Evolutionary conservation across 768 basidiomycete genomes (phyloP).

Genomic region (Termitomyces sp.): DNA sequence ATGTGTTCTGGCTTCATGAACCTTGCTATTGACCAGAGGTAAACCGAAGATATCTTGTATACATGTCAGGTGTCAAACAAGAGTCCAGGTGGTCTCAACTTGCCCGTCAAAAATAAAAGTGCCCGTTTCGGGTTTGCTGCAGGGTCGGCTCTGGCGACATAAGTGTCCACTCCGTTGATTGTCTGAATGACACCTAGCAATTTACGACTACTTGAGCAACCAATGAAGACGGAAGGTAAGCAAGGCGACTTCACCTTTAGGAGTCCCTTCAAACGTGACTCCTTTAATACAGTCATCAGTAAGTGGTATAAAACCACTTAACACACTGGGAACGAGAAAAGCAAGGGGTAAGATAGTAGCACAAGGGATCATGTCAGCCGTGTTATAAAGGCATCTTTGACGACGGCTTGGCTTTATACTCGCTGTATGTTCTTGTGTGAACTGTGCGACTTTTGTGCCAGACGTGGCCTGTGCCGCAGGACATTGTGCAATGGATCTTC

Average conservation of each 20-base stretch:
- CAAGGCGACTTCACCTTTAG: neutral
- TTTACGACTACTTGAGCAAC: too few species aligned
- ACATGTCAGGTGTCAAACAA: neutral
- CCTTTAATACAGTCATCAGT: constrained; percentile 12
- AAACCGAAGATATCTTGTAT: constrained; percentile 14
- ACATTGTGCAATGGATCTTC: neutral
- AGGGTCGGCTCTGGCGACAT: constrained; percentile 7
- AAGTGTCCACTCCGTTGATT: constrained; percentile 13
- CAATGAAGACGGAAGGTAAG: neutral
- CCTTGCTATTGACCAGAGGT: constrained; percentile 13
- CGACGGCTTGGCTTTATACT: neutral
- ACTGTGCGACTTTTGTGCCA: neutral
- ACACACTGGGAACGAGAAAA: neutral
- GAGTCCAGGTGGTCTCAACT: neutral
- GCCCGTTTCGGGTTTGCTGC: constrained; percentile 8
- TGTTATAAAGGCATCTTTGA: neutral
- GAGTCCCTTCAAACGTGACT: constrained; percentile 12
- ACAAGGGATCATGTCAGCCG: neutral
- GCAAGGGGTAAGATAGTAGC: constrained; percentile 4
- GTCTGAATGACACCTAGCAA: constrained; percentile 6
- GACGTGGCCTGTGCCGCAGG: neutral
- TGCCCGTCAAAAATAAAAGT: constrained; percentile 11
- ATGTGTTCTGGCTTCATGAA: neutral
- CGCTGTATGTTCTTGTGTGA: neutral
- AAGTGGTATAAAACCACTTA: constrained; percentile 8